Percentiles rank a stretch among this genome's conserved stretches.
phyloP scores from a whole-genome alignment of 441 rosid genomes.

The Aquilaria agallochum region DNA sequence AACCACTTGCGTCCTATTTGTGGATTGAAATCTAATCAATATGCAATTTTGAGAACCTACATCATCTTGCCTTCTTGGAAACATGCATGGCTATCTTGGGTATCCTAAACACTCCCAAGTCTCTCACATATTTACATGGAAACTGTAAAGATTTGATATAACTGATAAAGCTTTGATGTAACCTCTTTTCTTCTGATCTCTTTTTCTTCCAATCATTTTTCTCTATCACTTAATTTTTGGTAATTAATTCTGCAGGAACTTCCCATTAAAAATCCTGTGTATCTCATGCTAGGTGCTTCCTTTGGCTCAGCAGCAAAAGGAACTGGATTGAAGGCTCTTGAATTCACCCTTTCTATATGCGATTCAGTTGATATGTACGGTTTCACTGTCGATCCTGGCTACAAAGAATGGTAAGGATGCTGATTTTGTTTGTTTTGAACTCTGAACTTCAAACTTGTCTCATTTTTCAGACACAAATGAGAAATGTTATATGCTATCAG shows the following conservation, averaged over 20 bases:
- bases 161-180: not conserved
- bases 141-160: not conserved
- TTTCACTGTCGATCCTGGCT: constrained; percentile 95
- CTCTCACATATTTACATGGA: too few relatives aligned
- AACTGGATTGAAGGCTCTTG: constrained; percentile 97
- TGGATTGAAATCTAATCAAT: not conserved
- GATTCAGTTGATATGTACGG: constrained; percentile 97
- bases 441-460: constrained; percentile 5
- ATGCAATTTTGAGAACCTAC: not conserved
- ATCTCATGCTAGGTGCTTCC: constrained; percentile 92
- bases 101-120: too few relatives aligned
- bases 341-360: constrained; percentile 87
- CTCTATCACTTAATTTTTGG: not conserved
- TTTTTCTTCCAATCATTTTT: not conserved
- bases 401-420: constrained; percentile 79
- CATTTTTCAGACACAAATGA: constrained; percentile 8
- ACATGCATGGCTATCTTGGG: too few relatives aligned
- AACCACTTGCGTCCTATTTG: not conserved
- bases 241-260: constrained; percentile 60
- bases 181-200: not conserved
- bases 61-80: not conserved
- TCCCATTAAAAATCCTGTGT: constrained; percentile 83
- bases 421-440: not conserved
- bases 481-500: constrained; percentile 31
- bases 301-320: constrained; percentile 99